Evolutionary conservation across 208 protist species (phyloP), one percentile per base, ranked within the genome.

Genomic region (Crithidia brevicula): DNA sequence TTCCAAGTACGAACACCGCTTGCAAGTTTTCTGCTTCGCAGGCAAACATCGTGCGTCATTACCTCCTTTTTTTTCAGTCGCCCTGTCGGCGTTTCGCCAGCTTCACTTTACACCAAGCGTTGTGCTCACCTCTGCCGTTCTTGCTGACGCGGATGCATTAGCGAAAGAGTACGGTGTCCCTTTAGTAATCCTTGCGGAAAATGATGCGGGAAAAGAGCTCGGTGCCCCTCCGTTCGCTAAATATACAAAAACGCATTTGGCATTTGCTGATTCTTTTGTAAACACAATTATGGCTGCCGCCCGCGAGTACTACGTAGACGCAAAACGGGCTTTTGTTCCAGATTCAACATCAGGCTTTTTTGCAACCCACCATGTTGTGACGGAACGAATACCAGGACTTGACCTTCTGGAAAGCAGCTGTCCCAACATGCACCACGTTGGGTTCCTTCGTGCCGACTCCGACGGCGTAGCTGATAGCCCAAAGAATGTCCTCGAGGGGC

Each of bases 401-500:
- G 77, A 83, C 53, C 16, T 78, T 18, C 5, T 49, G 0, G 65
- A 57, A 9, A 65, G 74, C 2, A 50, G 59, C 28, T 84, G 74
- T 28, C 80, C 80, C 1, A 86, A 86, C 56, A 34, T 84, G 4
- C 77, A 84, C 38, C 45, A 53, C 18, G 61, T 89, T 28, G 80
- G 83, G 1, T 85, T 89, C 60, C n/a, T 89, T 8, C 60, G 43
- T 27, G 36, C 56, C 16, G 71, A 71, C 11, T n/a, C 20, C 25
- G 20, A n/a, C 11, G 5, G 10, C 13, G 1, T 25, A 3, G 25
- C 7, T 46, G 20, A 13, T 10, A 1, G 20, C 18, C 3, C n/a
- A 40, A 30, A 22, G 8, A 15, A 2, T 0, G 31, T 10, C 10
- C 18, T 57, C 0, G 10, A 33, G 9, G 1, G 22, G 15, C 8